Evolutionary conservation across 2,329 filamentous ascomycete species (phyloP), one percentile per base, ranked within the genome.

Genomic region (Colletotrichum sp.): DNA sequence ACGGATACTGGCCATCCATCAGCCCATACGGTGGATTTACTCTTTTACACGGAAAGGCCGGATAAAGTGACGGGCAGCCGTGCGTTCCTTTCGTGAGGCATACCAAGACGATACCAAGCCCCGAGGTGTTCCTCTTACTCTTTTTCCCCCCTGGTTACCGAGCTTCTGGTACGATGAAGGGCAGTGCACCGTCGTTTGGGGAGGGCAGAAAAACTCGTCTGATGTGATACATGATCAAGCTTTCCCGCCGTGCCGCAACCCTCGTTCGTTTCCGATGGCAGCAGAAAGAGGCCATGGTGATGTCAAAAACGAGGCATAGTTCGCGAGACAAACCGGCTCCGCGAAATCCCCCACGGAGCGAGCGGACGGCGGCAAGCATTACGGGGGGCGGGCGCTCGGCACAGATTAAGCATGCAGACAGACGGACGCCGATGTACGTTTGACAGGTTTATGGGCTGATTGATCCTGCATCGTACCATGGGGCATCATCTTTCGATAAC

Each of bases 191-290:
- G 55, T 55, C 39, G n/a, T 21, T 13, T 0, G 18, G 39, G 44
- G 26, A 34, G 16, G 52, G n/a, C 18, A n/a, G 39, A 44, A n/a
- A 52, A 24, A 26, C 28, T 75, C 68, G 36, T 75, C 72, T 36
- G 68, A 71, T 75, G 60, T 75, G 34, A 71, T 44, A 67, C 21
- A 60, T 65, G 68, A 62, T n/a, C 68, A 49, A 69, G 18, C 28
- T 44, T 62, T 63, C 26, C 18, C 28, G 24, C 57, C 6, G n/a
- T 34, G 30, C 30, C 6, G 18, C 16, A n/a, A 30, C 8, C 57
- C 24, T 64, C 44, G 9, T 34, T 32, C 59, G 18, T n/a, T 30
- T 30, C 59, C 30, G 16, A 21, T 62, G 59, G 59, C n/a, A 49
- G 44, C 44, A 49, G 44, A 49, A 21, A 21, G n/a, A 59, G 55